phyloP scores from a whole-genome alignment of 116 monocot species.

The Trichopus zeylanicus region DNA sequence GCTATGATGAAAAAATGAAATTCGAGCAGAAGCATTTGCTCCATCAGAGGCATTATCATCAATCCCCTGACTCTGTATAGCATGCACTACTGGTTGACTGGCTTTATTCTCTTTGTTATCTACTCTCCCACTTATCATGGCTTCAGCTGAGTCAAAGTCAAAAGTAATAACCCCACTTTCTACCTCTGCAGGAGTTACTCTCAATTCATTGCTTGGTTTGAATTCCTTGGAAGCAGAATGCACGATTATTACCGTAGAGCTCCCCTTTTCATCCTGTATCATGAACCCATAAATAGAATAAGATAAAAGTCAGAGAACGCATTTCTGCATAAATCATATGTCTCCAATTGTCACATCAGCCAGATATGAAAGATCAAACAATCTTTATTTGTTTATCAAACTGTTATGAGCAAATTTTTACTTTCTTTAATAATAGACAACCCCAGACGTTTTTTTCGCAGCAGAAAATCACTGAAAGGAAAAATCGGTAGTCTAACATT shows the following conservation, averaged over 20 bases:
- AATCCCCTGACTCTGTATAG: neutral
- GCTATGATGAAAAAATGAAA: conserved; percentile 21
- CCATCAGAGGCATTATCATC: conserved; percentile 15
- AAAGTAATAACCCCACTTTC: conserved; percentile 14
- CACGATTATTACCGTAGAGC: neutral
- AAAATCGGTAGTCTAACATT: no score
- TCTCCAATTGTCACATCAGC: no score
- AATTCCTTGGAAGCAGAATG: neutral
- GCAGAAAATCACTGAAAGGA: no score
- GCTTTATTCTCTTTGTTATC: conserved; percentile 13
- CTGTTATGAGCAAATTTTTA: no score
- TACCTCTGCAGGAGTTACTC: neutral
- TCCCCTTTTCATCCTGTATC: neutral
- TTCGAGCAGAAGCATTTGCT: conserved; percentile 11
- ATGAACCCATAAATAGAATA: neutral
- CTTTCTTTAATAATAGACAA: no score
- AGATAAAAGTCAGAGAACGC: no score
- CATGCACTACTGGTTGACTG: conserved; percentile 6
- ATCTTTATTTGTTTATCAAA: no score
- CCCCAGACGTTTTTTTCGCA: no score
- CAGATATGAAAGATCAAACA: no score
- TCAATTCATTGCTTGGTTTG: neutral
- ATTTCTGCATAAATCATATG: no score
- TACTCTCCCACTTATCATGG: neutral
- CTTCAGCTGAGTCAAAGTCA: conserved; percentile 15